Evolutionary conservation across 1,284 basidiomycete species (phyloP).

Genomic region (Fistulina hepatica): DNA sequence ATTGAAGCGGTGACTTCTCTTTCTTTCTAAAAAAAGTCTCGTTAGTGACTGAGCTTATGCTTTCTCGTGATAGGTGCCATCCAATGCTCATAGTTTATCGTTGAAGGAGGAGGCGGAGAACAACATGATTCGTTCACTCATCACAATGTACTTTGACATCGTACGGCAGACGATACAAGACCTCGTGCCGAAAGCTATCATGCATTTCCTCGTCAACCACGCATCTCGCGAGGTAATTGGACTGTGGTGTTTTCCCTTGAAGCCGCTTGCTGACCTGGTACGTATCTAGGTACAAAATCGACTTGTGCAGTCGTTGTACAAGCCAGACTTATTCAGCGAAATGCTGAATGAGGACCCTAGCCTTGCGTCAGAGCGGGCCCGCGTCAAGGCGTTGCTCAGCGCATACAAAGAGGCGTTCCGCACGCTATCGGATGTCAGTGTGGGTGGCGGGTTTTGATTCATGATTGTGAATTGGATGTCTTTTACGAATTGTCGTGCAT

Average conservation of each 20-base stretch:
- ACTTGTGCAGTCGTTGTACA: constrained; percentile 87
- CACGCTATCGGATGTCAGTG: constrained; percentile 65
- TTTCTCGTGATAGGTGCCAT: constrained; percentile 36
- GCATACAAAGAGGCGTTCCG: constrained; percentile 98
- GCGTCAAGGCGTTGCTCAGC: constrained; percentile 91
- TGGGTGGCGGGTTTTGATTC: too few relatives aligned
- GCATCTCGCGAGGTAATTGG: too few relatives aligned
- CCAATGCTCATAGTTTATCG: constrained; percentile 52
- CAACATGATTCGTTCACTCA: constrained; percentile 86
- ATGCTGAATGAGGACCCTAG: constrained; percentile 95
- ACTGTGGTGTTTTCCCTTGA: too few relatives aligned
- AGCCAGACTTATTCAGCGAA: constrained; percentile 85
- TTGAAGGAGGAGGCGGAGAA: constrained; percentile 95
- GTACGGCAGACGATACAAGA: constrained; percentile 96
- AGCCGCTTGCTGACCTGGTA: too few relatives aligned
- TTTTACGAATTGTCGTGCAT: too few relatives aligned
- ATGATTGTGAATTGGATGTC: too few relatives aligned
- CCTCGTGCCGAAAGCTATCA: constrained; percentile 92
- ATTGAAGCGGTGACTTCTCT: constrained; percentile 71
- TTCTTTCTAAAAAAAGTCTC: constrained; percentile 12
- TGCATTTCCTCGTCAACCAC: constrained; percentile 94
- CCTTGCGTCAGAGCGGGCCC: constrained; percentile 82
- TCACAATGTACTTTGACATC: constrained; percentile 93
- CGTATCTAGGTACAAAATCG: constrained; percentile 96
- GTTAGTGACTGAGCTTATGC: constrained; percentile 3